Conservation (phyloP, 148 eudicot species). For the Pouteria glomerata region DNA sequence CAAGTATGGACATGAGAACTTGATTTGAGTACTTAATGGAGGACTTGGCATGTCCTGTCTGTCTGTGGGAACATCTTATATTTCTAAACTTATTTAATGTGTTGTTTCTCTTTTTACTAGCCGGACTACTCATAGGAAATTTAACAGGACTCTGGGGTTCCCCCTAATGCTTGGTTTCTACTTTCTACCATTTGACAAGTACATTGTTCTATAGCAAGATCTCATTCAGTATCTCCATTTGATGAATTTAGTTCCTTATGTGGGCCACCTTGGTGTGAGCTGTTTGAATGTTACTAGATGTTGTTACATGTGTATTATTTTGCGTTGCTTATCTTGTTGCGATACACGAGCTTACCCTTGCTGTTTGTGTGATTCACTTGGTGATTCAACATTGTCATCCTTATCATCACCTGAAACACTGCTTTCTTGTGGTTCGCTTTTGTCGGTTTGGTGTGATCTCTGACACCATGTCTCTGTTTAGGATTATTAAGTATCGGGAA, state of each 20-base stretch:
- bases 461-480: background rate
- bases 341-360: background rate
- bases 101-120: conserved; percentile 9
- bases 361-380: background rate
- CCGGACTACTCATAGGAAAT: conserved; percentile 9
- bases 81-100: conserved; percentile 10
- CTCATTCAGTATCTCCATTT: background rate
- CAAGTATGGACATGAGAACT: conserved; percentile 20
- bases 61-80: conserved; percentile 32
- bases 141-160: background rate
- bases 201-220: conserved; percentile 1
- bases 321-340: background rate
- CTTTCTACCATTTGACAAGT: background rate
- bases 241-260: background rate
- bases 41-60: conserved; percentile 28
- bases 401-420: too few species aligned
- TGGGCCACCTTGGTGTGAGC: background rate
- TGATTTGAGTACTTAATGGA: conserved; percentile 22
- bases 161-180: background rate
- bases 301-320: background rate
- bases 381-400: background rate
- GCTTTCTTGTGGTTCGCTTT: background rate
- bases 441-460: background rate
- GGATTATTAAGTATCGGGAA: background rate
- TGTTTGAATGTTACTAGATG: background rate